Base-by-base conservation (phyloP, 805 yeast genomes). In the Candida dajiaensis region DNA sequence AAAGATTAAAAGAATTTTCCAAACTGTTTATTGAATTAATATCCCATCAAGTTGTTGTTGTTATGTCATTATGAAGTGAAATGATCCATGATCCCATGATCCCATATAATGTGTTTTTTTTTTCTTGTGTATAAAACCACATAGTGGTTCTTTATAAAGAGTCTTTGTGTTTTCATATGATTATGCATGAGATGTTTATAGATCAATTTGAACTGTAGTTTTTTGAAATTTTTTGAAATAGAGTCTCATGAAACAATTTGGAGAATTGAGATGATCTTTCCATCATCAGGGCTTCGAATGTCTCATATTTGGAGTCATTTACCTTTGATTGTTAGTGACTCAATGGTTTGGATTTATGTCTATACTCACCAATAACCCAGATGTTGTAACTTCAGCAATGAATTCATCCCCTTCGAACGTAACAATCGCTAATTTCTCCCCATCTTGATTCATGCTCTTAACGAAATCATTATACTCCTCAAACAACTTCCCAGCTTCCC, bases 271-370 rank as follows among this genome's bases (percentile, higher is more conserved):
- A 22, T 2, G 56, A 51, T 29, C 43, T 40, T 1, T 13, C 6
- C 59, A 55, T 53, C 49, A 54, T 40, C 16, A 64, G 52, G 9
- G 60, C 57, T 45, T 67, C 71, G 19, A 55, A 44, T 3, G 65
- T 55, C 38, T 65, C 67, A 47, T 47, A 65, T 12, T 21, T 22
- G 5, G 35, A 7, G 3, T 35, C 45, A 21, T 37, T 29, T 4
- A 28, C 33, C 36, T 33, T 10, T 29, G 9, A 6, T 29, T 29
- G 18, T 29, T 13, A 29, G 9, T 29, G 6, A 6, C 33, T 10
- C 46, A 4, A 35, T 35, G 13, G 41, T 38, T 15, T 41, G 18
- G 18, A 18, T 22, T 22, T 6, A 28, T 15, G 22, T 37, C 20
- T 3, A 20, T 35, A 39, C 44, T 31, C 20, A 47, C 40, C 4